Evolutionary conservation across 2,329 filamentous ascomycete genomes (phyloP).

Genomic region (Apiospora malaysiana): DNA sequence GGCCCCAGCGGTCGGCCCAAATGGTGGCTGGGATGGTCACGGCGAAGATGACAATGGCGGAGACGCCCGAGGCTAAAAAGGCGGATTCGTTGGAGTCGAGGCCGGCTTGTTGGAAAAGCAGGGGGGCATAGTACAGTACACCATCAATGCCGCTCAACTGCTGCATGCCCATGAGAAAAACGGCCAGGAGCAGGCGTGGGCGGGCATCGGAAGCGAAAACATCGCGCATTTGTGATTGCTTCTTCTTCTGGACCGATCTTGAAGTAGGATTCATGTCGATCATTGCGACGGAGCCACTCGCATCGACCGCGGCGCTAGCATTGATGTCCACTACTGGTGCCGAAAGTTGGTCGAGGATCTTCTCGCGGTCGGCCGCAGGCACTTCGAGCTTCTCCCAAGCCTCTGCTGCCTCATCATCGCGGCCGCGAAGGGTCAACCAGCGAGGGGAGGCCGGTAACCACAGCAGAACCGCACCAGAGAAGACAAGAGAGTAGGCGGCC

Average conservation of each 20-base stretch:
- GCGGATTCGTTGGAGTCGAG: slow-evolving; percentile 20
- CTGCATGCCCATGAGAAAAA: slow-evolving; percentile 28
- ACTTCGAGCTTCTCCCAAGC: slow-evolving; percentile 24
- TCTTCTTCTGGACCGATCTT: not conserved
- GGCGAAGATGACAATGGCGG: slow-evolving; percentile 60
- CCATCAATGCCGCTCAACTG: slow-evolving; percentile 29
- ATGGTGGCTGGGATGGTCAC: slow-evolving; percentile 56
- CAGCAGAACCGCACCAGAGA: slow-evolving; percentile 8
- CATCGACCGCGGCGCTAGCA: not conserved
- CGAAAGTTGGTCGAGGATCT: slow-evolving; percentile 23
- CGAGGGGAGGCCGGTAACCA: slow-evolving; percentile 25
- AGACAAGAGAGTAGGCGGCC: slow-evolving; percentile 19
- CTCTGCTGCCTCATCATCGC: slow-evolving; percentile 16
- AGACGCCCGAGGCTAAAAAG: slow-evolving; percentile 58
- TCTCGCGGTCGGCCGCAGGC: slow-evolving; percentile 23
- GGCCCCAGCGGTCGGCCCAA: slow-evolving; percentile 61
- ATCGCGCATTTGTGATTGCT: not conserved
- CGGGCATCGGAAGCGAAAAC: slow-evolving; percentile 22
- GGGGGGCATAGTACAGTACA: slow-evolving; percentile 27
- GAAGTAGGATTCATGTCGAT: not conserved
- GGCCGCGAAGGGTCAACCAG: slow-evolving; percentile 23
- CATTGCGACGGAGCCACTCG: not conserved
- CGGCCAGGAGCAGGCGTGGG: slow-evolving; percentile 21
- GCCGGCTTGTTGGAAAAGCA: slow-evolving; percentile 27
- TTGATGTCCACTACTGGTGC: not conserved